Base-by-base conservation (phyloP, 2,329 filamentous ascomycete genomes). In the Xylariaceae sp. region DNA sequence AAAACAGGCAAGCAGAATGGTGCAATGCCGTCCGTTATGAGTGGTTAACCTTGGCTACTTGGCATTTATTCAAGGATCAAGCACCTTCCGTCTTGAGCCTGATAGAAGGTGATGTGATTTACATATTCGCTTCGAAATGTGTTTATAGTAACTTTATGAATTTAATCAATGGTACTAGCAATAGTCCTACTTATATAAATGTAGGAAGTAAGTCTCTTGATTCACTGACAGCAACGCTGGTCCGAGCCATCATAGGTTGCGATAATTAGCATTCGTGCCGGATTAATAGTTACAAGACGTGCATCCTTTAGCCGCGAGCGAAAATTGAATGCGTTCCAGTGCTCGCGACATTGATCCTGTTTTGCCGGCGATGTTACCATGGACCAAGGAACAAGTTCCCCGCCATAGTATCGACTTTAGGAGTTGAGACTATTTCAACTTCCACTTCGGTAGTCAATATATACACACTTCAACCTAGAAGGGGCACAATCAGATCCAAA, bases 1-100 rank as follows among this genome's bases (percentile, higher is more conserved):
- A 44, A 60, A 69, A 48, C 50, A 44, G 48, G 7, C 21, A 60
- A 50, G 48, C 48, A 50, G 20, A 64, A 65, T 49, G 51, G 53
- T 29, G 60, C 29, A 41, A 46, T 14, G 21, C 26, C 20, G 6
- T 37, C 23, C 7, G 2, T 37, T 46, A 21, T 16, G 40, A 18
- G 20, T 40, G 20, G 32, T 26, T 52, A 9, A 46, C n/a, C 46
- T 47, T 47, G 45, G 49, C 42, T 43, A 12, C 46, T 47, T 47
- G 45, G 49, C 42, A 21, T 41, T 26, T 43, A 3, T 29, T 26
- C 51, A 44, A 29, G 26, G 40, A 20, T n/a, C 29, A 44, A 41
- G 41, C 46, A 57, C 59, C 59, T 62, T 60, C 56, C 57, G 12
- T 53, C 29, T 60, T 60, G 46, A 57, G 52, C 51, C 16, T 41